Percentiles rank a stretch among this genome's conserved stretches.
Conservation (phyloP, 1,139 yeast genomes). For the Debaryomyces sp. region DNA sequence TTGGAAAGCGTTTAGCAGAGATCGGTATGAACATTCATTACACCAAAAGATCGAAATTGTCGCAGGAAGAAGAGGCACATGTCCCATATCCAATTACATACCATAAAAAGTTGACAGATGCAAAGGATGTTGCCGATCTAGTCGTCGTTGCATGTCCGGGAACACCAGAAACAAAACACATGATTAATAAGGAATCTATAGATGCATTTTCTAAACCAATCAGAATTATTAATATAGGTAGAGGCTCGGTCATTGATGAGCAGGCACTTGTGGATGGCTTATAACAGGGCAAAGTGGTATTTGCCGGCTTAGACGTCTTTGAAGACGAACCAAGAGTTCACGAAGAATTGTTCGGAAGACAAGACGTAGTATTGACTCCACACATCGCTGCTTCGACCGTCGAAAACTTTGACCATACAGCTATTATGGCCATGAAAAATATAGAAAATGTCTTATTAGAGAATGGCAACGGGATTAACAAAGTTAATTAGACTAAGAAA, state of each 20-base stretch:
- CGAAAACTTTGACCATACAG: slow-evolving; percentile 50
- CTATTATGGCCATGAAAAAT: slow-evolving; percentile 48
- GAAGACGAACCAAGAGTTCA: slow-evolving; percentile 67
- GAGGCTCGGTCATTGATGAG: slow-evolving; percentile 76
- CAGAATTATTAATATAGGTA: slow-evolving; percentile 75
- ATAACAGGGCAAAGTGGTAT: slow-evolving; percentile 62
- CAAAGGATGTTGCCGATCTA: slow-evolving; percentile 51
- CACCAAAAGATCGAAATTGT: slow-evolving; percentile 56
- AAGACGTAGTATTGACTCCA: slow-evolving; percentile 76
- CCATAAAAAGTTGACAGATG: slow-evolving; percentile 39
- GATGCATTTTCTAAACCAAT: slow-evolving; percentile 52
- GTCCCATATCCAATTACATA: slow-evolving; percentile 51
- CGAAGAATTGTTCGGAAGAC: slow-evolving; percentile 53
- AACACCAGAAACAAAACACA: slow-evolving; percentile 55
- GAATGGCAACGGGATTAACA: slow-evolving; percentile 34
- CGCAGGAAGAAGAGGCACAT: slow-evolving; percentile 33
- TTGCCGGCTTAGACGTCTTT: slow-evolving; percentile 83
- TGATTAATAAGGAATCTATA: slow-evolving; percentile 55
- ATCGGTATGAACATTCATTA: slow-evolving; percentile 73
- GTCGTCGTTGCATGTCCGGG: slow-evolving; percentile 73
- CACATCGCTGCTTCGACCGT: slow-evolving; percentile 76
- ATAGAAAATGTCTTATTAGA: slow-evolving; percentile 41
- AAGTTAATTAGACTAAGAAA: slow-evolving; percentile 33
- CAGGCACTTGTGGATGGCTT: slow-evolving; percentile 69
- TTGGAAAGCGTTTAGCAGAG: slow-evolving; percentile 56